These are phyloP conservation scores for Arthrobotrys entomopaga DNA, from an alignment of 2,329 filamentous ascomycete genomes.

Conservation along the genomic window DNA sequence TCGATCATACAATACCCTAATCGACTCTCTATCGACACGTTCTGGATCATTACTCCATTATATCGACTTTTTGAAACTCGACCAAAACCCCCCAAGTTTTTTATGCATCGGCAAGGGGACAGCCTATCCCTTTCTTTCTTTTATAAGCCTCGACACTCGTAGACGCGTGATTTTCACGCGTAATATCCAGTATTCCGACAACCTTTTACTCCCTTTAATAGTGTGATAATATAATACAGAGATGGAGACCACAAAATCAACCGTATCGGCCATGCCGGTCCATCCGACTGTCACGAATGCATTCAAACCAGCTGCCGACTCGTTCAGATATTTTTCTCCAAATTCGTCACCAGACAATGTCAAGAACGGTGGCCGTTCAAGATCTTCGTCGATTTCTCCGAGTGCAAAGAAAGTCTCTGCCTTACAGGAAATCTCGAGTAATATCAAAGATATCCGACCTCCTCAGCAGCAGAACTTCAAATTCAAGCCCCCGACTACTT, in stretches of 20 bases:
- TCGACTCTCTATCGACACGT: background rate
- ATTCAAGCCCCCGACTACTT: slow-evolving; percentile 54
- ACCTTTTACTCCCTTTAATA: no score
- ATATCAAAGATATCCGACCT: slow-evolving; percentile 51
- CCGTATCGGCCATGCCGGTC: slow-evolving; percentile 50
- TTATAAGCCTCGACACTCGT: slow-evolving; percentile 45
- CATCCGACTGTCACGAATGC: slow-evolving; percentile 54
- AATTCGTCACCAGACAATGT: slow-evolving; percentile 48
- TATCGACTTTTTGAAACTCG: slow-evolving; percentile 22
- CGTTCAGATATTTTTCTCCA: slow-evolving; percentile 54
- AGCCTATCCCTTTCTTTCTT: slow-evolving; percentile 19
- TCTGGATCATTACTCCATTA: slow-evolving; percentile 25
- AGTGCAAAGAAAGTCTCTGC: slow-evolving; percentile 50
- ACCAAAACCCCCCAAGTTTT: slow-evolving; percentile 12
- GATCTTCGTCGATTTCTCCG: slow-evolving; percentile 50
- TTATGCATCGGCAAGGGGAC: slow-evolving; percentile 34
- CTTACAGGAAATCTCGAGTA: slow-evolving; percentile 51
- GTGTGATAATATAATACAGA: slow-evolving; percentile 4
- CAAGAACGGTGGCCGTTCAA: slow-evolving; percentile 51
- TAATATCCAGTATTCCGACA: background rate
- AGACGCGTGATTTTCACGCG: slow-evolving; percentile 49
- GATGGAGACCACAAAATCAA: slow-evolving; percentile 35
- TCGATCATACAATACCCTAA: no score
- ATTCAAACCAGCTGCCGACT: slow-evolving; percentile 51
- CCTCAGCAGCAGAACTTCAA: slow-evolving; percentile 55